These are phyloP conservation scores for Chrysoporthe cubensis DNA, from an alignment of 2,329 filamentous ascomycete genomes.

Conservation along the genomic window DNA sequence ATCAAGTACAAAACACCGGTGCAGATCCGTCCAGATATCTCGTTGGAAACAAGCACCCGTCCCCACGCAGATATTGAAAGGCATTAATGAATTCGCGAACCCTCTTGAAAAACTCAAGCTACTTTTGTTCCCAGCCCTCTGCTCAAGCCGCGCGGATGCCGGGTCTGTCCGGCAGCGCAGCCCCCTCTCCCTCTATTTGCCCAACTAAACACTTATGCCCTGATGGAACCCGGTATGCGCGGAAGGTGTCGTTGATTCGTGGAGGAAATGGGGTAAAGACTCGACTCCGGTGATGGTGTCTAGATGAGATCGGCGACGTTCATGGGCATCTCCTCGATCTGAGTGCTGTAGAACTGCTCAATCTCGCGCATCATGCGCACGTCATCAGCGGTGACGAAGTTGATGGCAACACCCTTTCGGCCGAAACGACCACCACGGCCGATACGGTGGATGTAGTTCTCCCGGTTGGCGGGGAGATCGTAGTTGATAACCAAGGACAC, in stretches of 20 bases:
- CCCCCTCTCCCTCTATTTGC: constrained; percentile 30
- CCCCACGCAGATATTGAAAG: constrained; percentile 26
- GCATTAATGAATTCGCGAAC: constrained; percentile 29
- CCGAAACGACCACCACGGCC: constrained; percentile 94
- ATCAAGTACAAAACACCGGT: constrained; percentile 27
- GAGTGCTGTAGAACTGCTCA: constrained; percentile 74
- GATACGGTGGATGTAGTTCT: constrained; percentile 99
- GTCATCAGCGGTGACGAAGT: constrained; percentile 98
- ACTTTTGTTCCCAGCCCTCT: constrained; percentile 28
- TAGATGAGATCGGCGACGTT: constrained; percentile 71
- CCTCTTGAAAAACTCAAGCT: constrained; percentile 25
- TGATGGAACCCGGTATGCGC: constrained; percentile 22
- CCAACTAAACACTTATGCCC: constrained; percentile 29
- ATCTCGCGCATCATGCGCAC: constrained; percentile 97
- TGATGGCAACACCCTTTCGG: constrained; percentile 98
- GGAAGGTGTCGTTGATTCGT: constrained; percentile 27
- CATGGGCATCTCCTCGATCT: constrained; percentile 99
- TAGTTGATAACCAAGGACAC: constrained; percentile 99
- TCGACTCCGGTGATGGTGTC: constrained; percentile 19
- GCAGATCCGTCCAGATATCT: constrained; percentile 28
- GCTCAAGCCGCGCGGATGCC: constrained; percentile 25
- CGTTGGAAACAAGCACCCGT: constrained; percentile 10
- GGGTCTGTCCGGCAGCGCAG: constrained; percentile 26
- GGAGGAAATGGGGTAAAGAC: constrained; percentile 25
- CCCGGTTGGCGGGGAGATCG: constrained; percentile 95